A percentile compares a stretch with the other conserved stretches of the same genome.
Evolutionary conservation across 192 early-diverging fungal genomes (phyloP).

Genomic region (Backusella sp.): DNA sequence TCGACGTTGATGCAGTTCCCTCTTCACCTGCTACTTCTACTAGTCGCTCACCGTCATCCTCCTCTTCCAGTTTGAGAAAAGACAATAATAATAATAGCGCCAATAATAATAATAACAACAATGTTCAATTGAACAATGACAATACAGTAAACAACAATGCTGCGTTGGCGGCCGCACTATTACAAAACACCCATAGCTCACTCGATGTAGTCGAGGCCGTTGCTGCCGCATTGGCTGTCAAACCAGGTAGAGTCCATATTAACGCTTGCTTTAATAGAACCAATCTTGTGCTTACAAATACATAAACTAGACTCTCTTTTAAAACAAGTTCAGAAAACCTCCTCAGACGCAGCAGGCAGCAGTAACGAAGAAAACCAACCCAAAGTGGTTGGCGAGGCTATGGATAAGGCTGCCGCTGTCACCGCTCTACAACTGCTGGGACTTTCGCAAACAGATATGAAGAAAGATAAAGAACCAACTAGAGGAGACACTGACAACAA

Average conservation of each 20-base stretch:
- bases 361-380: background rate
- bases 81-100: background rate
- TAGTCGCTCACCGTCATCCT: background rate
- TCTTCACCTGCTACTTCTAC: background rate
- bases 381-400: background rate
- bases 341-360: background rate
- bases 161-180: conserved; percentile 27
- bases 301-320: background rate
- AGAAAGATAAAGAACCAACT: conserved; percentile 4
- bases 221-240: conserved; percentile 17
- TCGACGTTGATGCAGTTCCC: conserved; percentile 18
- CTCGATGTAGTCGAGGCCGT: conserved; percentile 17
- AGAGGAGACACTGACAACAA: background rate
- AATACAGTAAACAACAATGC: conserved; percentile 3
- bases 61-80: conserved; percentile 4
- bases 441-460: background rate
- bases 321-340: background rate
- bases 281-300: background rate
- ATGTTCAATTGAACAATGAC: background rate
- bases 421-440: conserved; percentile 26
- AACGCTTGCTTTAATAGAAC: too few relatives aligned
- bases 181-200: conserved; percentile 18
- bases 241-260: conserved; percentile 14
- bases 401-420: conserved; percentile 29
- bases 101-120: background rate